Evolutionary conservation across 495 filamentous ascomycete genomes (phyloP).

Genomic region (Aspergillus avenaceus): DNA sequence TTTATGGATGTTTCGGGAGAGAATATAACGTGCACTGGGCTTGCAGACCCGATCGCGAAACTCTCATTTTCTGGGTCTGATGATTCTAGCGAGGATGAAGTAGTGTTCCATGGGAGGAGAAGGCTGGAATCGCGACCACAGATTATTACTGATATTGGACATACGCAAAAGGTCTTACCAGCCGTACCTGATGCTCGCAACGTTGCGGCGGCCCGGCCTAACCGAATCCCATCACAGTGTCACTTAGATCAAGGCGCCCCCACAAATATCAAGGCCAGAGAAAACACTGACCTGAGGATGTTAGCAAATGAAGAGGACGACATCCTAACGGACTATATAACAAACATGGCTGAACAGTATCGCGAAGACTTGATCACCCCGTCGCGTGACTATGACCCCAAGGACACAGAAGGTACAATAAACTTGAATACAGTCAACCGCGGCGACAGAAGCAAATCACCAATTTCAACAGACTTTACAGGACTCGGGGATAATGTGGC

Average conservation of each 20-base stretch:
- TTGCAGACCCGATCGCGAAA: not conserved
- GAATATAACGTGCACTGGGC: not conserved
- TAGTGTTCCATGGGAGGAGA: slow-evolving; percentile 37
- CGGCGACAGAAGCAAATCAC: too few species aligned
- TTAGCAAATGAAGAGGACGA: slow-evolving; percentile 44
- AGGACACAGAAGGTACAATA: not conserved
- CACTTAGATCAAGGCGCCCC: too few species aligned
- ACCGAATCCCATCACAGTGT: too few species aligned
- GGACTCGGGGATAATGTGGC: too few species aligned
- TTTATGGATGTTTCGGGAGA: slow-evolving; percentile 22
- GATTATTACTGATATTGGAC: not conserved
- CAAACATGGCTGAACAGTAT: slow-evolving; percentile 54
- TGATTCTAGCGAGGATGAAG: slow-evolving; percentile 40
- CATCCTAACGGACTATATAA: slow-evolving; percentile 69
- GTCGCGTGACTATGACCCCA: not conserved
- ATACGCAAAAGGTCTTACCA: too few species aligned
- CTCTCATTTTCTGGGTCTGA: not conserved
- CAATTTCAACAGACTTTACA: too few species aligned
- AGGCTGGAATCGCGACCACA: not conserved
- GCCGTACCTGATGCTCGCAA: too few species aligned
- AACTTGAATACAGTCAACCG: too few species aligned
- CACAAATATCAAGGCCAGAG: not conserved
- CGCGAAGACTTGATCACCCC: not conserved
- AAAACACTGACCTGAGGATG: slow-evolving; percentile 1
- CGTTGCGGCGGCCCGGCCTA: too few species aligned